Evolutionary conservation across 2,329 filamentous ascomycete genomes (phyloP).

Genomic region (Scedosporium dehoogii): DNA sequence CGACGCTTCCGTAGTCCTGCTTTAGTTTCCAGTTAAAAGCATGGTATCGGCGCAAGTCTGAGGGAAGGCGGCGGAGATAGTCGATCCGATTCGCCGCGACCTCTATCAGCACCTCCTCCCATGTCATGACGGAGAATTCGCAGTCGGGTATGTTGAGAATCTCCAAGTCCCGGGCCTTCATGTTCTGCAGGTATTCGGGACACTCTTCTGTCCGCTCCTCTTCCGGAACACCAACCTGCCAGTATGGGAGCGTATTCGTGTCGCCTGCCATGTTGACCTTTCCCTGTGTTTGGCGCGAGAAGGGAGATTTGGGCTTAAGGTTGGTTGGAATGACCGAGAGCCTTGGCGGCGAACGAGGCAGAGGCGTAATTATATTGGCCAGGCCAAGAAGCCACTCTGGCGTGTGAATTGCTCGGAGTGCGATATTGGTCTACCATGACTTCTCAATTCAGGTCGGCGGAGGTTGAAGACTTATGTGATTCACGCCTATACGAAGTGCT

Average conservation of each 20-base stretch:
- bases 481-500: not conserved
- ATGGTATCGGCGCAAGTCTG: slow-evolving; percentile 68
- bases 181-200: slow-evolving; percentile 57
- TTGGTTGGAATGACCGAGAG: not conserved
- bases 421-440: too few species aligned
- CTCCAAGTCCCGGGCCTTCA: slow-evolving; percentile 55
- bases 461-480: too few species aligned
- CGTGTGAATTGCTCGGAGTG: too few species aligned
- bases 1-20: slow-evolving; percentile 62
- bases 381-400: too few species aligned
- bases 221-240: slow-evolving; percentile 70
- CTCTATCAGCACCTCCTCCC: slow-evolving; percentile 58
- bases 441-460: too few species aligned
- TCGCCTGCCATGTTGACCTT: not conserved
- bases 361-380: too few species aligned
- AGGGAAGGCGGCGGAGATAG: slow-evolving; percentile 66
- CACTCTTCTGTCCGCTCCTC: slow-evolving; percentile 54
- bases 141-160: slow-evolving; percentile 64
- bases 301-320: not conserved
- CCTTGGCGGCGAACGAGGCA: too few species aligned
- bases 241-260: slow-evolving; percentile 47
- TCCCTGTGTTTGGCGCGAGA: not conserved
- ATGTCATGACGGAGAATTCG: slow-evolving; percentile 52
- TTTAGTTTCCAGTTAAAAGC: slow-evolving; percentile 56
- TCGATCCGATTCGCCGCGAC: slow-evolving; percentile 59